Evolutionary conservation across 768 basidiomycete genomes (phyloP).

Genomic region (Suillus spraguei): DNA sequence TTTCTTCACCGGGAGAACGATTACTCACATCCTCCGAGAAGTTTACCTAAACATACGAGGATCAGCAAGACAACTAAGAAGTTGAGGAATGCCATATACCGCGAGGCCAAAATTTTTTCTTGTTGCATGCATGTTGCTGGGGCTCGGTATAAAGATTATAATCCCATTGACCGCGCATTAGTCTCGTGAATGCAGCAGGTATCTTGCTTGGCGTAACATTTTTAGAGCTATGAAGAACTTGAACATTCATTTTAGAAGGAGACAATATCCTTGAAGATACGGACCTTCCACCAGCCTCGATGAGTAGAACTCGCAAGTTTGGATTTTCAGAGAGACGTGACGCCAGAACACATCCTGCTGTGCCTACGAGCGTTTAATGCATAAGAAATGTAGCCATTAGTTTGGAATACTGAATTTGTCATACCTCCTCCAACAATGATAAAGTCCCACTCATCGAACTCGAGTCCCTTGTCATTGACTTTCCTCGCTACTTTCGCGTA

Average conservation of each 20-base stretch:
- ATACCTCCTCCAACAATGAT: constrained; percentile 59
- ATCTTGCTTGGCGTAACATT: constrained; percentile 42
- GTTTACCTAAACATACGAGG: constrained; percentile 44
- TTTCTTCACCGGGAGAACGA: constrained; percentile 3
- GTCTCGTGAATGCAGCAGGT: constrained; percentile 43
- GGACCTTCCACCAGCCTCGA: constrained; percentile 51
- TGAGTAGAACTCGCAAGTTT: constrained; percentile 38
- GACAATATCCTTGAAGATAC: neutral
- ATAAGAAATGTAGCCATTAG: neutral
- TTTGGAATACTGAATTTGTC: constrained; percentile 2
- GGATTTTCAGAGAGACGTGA: constrained; percentile 44
- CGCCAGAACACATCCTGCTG: constrained; percentile 48
- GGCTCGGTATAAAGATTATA: constrained; percentile 60
- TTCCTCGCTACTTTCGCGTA: constrained; percentile 16
- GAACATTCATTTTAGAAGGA: neutral
- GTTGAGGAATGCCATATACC: constrained; percentile 40
- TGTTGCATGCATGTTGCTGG: constrained; percentile 49
- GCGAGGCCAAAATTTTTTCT: constrained; percentile 63
- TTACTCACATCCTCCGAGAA: constrained; percentile 72
- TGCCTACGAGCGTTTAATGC: constrained; percentile 27
- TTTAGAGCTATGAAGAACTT: constrained; percentile 42
- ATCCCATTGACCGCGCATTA: constrained; percentile 51
- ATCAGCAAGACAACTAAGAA: neutral
- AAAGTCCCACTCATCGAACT: constrained; percentile 46
- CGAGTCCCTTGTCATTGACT: neutral